Conservation (phyloP, 2,329 filamentous ascomycete genomes). For the Trichoderma sp. region DNA sequence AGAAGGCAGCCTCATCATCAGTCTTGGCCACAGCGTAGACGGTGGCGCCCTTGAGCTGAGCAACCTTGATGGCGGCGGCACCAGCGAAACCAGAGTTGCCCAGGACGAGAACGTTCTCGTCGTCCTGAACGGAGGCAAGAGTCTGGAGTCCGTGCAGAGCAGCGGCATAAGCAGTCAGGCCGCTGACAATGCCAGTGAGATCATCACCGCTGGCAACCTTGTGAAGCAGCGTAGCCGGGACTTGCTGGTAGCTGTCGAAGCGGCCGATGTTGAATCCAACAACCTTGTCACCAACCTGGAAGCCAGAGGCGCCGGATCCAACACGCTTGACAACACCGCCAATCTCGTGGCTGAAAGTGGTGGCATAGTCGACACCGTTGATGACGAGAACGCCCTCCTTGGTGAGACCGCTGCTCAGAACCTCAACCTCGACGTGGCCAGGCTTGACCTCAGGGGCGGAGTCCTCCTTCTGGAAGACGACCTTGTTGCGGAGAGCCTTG, state of each 20-base stretch:
- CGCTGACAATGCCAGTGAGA: conserved; percentile 32
- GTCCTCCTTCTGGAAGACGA: conserved; percentile 24
- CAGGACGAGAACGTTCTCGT: conserved; percentile 31
- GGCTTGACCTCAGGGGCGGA: conserved; percentile 20
- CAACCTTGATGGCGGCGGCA: conserved; percentile 30
- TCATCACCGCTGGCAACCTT: conserved; percentile 9
- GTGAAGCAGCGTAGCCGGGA: conserved; percentile 19
- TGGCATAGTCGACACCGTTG: conserved; percentile 29
- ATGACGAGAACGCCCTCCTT: conserved; percentile 28
- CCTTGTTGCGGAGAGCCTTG: conserved; percentile 21
- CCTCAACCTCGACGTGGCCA: conserved; percentile 29
- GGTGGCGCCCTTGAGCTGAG: conserved; percentile 25
- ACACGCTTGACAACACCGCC: conserved; percentile 27
- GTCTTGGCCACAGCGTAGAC: conserved; percentile 34
- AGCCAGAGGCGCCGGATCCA: conserved; percentile 21
- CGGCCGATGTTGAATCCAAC: conserved; percentile 28
- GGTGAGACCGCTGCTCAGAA: conserved; percentile 26
- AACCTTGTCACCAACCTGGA: conserved; percentile 29
- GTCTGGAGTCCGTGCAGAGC: conserved; percentile 26
- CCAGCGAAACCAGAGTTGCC: conserved; percentile 33
- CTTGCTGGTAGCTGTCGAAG: conserved; percentile 31
- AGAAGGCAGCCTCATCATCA: conserved; percentile 30
- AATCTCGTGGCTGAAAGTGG: conserved; percentile 28
- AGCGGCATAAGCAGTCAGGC: neutral
- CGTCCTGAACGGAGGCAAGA: neutral